Conservation (phyloP, 345 rosid genomes). For the Gossypium ekmanianum region DNA sequence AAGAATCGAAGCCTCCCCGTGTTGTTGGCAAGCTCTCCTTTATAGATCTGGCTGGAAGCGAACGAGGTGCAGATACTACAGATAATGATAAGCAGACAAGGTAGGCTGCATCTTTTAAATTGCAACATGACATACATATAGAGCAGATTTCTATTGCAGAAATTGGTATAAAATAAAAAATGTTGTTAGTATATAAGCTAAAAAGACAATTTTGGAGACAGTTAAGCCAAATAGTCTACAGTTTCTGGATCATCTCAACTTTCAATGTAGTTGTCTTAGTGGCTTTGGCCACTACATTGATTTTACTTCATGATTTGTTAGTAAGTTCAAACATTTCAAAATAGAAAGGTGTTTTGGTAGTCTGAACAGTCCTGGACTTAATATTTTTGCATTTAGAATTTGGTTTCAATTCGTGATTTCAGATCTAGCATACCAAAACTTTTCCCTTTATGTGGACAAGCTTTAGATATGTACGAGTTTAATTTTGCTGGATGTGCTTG, state of each 20-base stretch:
- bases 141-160: background rate
- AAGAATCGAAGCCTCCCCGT: slow-evolving; percentile 85
- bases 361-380: background rate
- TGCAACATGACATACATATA: background rate
- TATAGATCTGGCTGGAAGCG: slow-evolving; percentile 99
- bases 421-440: background rate
- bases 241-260: slow-evolving; percentile 4
- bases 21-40: slow-evolving; percentile 94
- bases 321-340: background rate
- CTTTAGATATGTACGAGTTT: background rate
- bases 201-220: background rate
- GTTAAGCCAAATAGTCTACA: background rate
- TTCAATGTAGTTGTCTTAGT: background rate
- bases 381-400: background rate
- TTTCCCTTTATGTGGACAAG: background rate
- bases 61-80: slow-evolving; percentile 98
- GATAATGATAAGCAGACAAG: slow-evolving; percentile 97
- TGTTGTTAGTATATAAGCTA: background rate
- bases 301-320: background rate
- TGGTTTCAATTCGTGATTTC: background rate
- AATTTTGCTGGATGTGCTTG: background rate
- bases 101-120: slow-evolving; percentile 27
- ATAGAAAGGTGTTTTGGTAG: background rate
- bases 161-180: background rate
- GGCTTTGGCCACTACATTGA: background rate